Conservation (phyloP, 805 yeast genomes). For the Candida awuae region DNA sequence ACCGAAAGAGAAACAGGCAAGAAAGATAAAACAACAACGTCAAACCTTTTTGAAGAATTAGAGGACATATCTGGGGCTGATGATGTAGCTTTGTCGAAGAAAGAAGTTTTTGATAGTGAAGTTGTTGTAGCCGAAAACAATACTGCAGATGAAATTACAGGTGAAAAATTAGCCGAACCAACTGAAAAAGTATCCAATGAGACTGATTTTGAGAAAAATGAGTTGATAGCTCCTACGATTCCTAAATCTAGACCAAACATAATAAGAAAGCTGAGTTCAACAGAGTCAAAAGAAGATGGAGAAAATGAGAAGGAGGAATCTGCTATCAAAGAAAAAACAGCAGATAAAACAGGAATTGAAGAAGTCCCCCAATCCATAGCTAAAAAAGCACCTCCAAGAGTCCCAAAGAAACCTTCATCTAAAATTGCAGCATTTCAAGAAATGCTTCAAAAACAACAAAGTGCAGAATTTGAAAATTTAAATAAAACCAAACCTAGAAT, state of each 20-base stretch:
- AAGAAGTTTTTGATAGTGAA: too few relatives aligned
- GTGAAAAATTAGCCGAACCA: too few relatives aligned
- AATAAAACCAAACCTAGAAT: conserved; percentile 11
- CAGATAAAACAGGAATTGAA: neutral
- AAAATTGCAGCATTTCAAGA: conserved; percentile 77
- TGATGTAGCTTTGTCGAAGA: too few relatives aligned
- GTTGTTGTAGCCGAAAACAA: too few relatives aligned
- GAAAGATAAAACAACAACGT: too few relatives aligned
- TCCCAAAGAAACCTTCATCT: conserved; percentile 71
- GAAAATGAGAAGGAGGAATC: neutral
- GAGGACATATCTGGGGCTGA: too few relatives aligned
- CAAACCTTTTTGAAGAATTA: too few relatives aligned
- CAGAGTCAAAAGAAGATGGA: neutral
- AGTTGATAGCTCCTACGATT: conserved; percentile 1
- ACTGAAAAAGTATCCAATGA: too few relatives aligned
- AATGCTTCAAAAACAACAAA: conserved; percentile 51
- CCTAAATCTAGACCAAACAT: conserved; percentile 13
- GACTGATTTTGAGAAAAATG: too few relatives aligned
- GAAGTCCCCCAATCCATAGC: neutral
- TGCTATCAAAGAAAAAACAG: neutral
- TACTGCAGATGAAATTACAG: too few relatives aligned
- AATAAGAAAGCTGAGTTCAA: neutral
- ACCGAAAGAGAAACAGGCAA: too few relatives aligned
- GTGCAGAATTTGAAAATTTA: conserved; percentile 26
- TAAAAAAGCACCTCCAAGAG: conserved; percentile 48